Evolutionary conservation across 257 asterid genomes (phyloP), one percentile per base, ranked within the genome.

Genomic region (Nicotiana tomentosiformis): DNA sequence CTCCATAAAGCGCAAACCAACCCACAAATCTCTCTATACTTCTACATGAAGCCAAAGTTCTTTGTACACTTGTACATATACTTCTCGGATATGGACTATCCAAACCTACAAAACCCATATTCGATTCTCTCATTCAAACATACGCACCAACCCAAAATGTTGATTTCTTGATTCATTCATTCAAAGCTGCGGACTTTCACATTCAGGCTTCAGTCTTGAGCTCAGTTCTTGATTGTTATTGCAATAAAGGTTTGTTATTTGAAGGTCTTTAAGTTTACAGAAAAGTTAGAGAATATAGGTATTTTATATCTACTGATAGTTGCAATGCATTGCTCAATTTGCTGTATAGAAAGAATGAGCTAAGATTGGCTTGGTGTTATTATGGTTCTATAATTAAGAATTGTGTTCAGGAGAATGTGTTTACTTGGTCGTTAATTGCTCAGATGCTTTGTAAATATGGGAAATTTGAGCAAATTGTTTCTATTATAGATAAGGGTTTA

Each of bases 1-100:
- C 85, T 95, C 64, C 82, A 80, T 78, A 86, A 72, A 82, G 91
- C 90, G 84, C 91, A 85, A 81, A 51, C 83, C 55, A 88, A 86
- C 57, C 95, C 97, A 17, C 79, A 85, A 74, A 83, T 90, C 85
- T 92, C 94, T 67, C 85, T 90, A 64, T 56, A 64, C 64, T 95
- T 95, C 93, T 93, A 74, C 97, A 97, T 26, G 99, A 92, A 81
- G 86, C 89, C 66, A 68, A 72, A 49, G 78, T 84, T 83, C 91
- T 77, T 83, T 92, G 92, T 83, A 90, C 83, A 66, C 77, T 95
- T 86, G 83, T 83, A 67, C 86, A 84, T 82, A 78, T 92, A 3
- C 90, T 95, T 20, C 82, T 80, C 82, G 92, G 90, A 65, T 90
- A 94, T n/a, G 90, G 90, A 53, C 85, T 84, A 15, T 62, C 88